Evolutionary conservation across 2,329 filamentous ascomycete species (phyloP).

Genomic region (Colletotrichum sp.): DNA sequence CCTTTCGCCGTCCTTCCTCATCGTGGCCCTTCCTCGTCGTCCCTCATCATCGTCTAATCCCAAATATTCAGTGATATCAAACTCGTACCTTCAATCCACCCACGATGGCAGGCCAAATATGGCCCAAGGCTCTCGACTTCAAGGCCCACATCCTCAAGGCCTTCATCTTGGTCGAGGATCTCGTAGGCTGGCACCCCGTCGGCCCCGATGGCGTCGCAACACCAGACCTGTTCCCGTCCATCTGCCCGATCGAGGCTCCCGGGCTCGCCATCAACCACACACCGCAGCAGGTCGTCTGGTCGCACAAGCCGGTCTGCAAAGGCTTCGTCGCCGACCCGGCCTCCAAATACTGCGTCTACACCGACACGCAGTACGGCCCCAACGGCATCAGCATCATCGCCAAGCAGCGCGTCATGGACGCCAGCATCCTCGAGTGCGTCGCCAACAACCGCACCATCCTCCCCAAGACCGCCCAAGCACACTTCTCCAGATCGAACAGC

Average conservation of each 20-base stretch:
- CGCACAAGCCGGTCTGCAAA: conserved; percentile 28
- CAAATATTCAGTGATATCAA: background rate
- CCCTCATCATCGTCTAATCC: background rate
- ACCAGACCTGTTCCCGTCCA: background rate
- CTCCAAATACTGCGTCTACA: conserved; percentile 31
- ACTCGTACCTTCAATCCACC: background rate
- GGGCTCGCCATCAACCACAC: background rate
- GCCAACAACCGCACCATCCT: conserved; percentile 13
- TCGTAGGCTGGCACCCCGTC: background rate
- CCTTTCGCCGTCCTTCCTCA: background rate
- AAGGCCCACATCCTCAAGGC: background rate
- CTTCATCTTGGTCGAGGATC: background rate
- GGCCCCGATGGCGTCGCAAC: background rate
- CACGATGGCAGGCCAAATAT: background rate
- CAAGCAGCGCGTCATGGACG: conserved; percentile 35
- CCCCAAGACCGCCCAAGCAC: conserved; percentile 4
- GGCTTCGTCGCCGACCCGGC: conserved; percentile 1
- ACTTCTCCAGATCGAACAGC: background rate
- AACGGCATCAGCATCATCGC: conserved; percentile 39
- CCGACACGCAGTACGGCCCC: conserved; percentile 27
- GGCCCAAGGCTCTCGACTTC: background rate
- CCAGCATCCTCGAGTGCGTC: conserved; percentile 30
- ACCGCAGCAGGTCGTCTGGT: conserved; percentile 22
- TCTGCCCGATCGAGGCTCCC: background rate
- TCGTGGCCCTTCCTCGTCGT: background rate